Percentiles rank a stretch among this genome's conserved stretches.
These are phyloP conservation scores for Coccomyxa sp. DNA, from an alignment of 139 green algal genomes.

Conservation along the genomic window DNA sequence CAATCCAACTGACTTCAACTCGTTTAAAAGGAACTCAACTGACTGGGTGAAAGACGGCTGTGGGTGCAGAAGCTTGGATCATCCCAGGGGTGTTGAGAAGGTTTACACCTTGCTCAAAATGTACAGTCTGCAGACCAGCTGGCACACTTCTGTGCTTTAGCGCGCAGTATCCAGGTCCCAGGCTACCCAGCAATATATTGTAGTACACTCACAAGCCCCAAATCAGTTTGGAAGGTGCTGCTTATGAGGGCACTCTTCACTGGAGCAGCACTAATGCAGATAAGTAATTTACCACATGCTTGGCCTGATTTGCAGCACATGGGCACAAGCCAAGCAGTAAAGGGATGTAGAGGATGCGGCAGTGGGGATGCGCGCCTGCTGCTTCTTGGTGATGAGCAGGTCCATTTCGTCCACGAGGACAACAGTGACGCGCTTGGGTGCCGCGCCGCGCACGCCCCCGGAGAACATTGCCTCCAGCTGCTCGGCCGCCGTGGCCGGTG, in stretches of 20 bases:
- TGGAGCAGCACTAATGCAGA: neutral
- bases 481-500: conserved; percentile 45
- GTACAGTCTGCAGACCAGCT: neutral
- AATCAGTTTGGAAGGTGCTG: no score
- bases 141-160: neutral
- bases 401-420: conserved; percentile 97
- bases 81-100: no score
- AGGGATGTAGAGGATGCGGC: neutral
- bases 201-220: no score
- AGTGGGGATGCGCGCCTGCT: conserved; percentile 43
- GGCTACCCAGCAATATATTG: neutral
- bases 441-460: conserved; percentile 18
- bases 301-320: neutral
- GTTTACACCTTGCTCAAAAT: no score
- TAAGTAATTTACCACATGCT: neutral
- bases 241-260: no score
- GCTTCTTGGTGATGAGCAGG: conserved; percentile 85
- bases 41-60: neutral
- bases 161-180: neutral
- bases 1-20: no score
- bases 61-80: no score
- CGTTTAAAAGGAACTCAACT: neutral
- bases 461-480: conserved; percentile 71
- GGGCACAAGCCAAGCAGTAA: neutral
- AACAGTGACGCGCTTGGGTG: conserved; percentile 38